Evolutionary conservation across 345 rosid species (phyloP), one percentile per base, ranked within the genome.

Genomic region (Salix arbutifolia): DNA sequence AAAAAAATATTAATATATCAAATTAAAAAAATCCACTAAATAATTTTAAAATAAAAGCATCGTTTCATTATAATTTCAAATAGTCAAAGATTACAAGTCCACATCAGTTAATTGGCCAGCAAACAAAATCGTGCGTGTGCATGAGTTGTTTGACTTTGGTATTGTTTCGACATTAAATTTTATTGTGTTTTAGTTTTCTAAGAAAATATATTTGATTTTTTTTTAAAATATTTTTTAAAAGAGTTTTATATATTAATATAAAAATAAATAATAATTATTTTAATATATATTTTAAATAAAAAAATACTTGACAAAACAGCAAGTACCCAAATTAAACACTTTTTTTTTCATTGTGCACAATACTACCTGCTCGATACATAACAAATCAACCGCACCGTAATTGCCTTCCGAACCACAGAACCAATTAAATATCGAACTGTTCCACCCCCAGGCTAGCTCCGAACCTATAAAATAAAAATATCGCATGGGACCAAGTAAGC

Each of bases 281-380:
- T 10, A 14, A 42, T 35, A 35, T 5, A 35, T 35, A 35, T 35
- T 33, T 33, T 35, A 35, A 35, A 35, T 35, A 0, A 35, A 35
- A 31, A 33, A 35, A 35, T 35, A 35, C 37, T 35, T 35, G 35
- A 35, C 7, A 35, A 35, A 35, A 35, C 37, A 35, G 7, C 37
- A 35, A 35, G 7, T 5, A 5, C 37, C 37, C 37, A 35, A 35
- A 5, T 35, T 35, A 35, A 35, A 35, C 7, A 35, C 37, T 35
- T 35, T 35, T 35, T 21, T 61, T 8, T 10, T 28, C 65, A 61
- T 4, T 8, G 13, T 56, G 6, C 0, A 6, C 25, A 14, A 6
- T 30, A 4, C 26, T 58, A 50, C 75, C 65, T 48, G 66, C 19
- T 77, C 66, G 80, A 50, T 19, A 66, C 30, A 46, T 71, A 35